phyloP scores from a whole-genome alignment of 1,284 basidiomycete genomes.

The Cystobasidiaceae sp. region DNA sequence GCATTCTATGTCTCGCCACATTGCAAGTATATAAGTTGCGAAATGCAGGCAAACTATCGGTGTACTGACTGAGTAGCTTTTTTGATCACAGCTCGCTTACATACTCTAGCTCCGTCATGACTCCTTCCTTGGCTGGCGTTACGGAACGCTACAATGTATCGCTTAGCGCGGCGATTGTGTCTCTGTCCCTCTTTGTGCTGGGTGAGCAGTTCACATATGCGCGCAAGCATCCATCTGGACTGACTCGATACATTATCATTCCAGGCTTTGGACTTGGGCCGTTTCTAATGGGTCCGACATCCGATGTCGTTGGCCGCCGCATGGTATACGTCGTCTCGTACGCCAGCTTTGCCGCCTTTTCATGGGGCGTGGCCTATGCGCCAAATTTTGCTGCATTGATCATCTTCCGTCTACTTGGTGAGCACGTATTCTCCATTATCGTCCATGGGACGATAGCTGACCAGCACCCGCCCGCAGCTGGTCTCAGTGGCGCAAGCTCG shows the following conservation, averaged over 20 bases:
- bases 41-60: neutral
- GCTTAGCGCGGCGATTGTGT: slow-evolving; percentile 4
- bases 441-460: neutral
- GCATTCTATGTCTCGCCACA: slow-evolving; percentile 6
- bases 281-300: slow-evolving; percentile 18
- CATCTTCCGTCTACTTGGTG: slow-evolving; percentile 25
- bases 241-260: neutral
- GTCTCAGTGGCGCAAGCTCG: slow-evolving; percentile 17
- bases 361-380: slow-evolving; percentile 21
- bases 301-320: slow-evolving; percentile 23
- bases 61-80: no score
- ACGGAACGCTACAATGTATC: slow-evolving; percentile 15
- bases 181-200: slow-evolving; percentile 19
- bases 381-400: slow-evolving; percentile 26
- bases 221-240: neutral
- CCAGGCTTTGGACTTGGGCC: slow-evolving; percentile 23
- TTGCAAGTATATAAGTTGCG: neutral
- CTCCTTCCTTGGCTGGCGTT: slow-evolving; percentile 8
- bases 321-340: slow-evolving; percentile 20
- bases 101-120: slow-evolving; percentile 16
- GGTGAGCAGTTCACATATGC: neutral
- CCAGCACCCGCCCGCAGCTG: neutral
- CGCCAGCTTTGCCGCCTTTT: slow-evolving; percentile 14
- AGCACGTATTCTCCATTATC: neutral
- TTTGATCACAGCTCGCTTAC: slow-evolving; percentile 23